phyloP scores from a whole-genome alignment of 2,329 filamentous ascomycete species.

The Phialemoniopsis sp. region DNA sequence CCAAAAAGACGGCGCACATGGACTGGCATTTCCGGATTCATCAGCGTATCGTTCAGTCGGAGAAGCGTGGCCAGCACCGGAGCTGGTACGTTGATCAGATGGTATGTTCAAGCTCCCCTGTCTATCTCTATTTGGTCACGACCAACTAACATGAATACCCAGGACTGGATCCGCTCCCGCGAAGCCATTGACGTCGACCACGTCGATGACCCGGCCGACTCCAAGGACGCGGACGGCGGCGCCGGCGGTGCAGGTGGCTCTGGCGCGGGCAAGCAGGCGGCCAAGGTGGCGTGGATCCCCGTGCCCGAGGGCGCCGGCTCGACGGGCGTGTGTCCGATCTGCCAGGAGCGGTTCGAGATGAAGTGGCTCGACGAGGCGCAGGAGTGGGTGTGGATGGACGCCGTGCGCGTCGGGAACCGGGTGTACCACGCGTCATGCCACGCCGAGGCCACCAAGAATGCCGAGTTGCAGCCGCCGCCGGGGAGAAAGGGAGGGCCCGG shows the following conservation, averaged over 20 bases:
- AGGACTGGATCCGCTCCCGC: constrained; percentile 87
- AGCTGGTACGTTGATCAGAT: constrained; percentile 93
- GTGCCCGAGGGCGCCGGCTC: constrained; percentile 76
- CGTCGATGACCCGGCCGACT: constrained; percentile 21
- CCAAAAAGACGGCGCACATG: constrained; percentile 86
- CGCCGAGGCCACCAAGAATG: constrained; percentile 71
- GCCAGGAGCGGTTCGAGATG: constrained; percentile 90
- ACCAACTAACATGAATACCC: not conserved
- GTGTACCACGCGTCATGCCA: constrained; percentile 91
- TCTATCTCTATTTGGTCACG: not conserved
- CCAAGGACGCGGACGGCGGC: constrained; percentile 31
- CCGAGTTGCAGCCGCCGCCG: constrained; percentile 4
- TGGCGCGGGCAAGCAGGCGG: constrained; percentile 39
- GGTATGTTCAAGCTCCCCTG: constrained; percentile 40
- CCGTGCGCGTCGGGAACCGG: constrained; percentile 71
- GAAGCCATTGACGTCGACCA: constrained; percentile 71
- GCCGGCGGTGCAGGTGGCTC: constrained; percentile 25
- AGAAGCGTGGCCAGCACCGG: constrained; percentile 81
- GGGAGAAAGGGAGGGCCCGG: not conserved
- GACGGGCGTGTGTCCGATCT: constrained; percentile 84
- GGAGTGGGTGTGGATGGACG: constrained; percentile 96
- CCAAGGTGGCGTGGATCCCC: constrained; percentile 68
- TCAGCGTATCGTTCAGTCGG: constrained; percentile 79
- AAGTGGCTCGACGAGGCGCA: constrained; percentile 90
- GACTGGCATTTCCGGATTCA: constrained; percentile 98